phyloP scores from a whole-genome alignment of 2,329 filamentous ascomycete genomes.

The Cadophora sp. region DNA sequence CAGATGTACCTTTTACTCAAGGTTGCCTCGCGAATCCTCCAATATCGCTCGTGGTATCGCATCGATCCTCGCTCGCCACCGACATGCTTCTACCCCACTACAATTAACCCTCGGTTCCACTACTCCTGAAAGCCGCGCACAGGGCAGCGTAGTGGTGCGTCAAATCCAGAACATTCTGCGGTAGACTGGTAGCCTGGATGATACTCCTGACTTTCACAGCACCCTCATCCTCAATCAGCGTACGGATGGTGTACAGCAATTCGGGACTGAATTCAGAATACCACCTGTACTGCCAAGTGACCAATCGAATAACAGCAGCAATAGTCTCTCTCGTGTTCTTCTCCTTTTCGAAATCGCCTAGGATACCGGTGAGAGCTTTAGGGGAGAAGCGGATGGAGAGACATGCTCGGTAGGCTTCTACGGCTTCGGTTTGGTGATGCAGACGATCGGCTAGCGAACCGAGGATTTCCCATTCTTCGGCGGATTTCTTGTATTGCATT shows the following conservation, averaged over 20 bases:
- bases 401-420: constrained; percentile 92
- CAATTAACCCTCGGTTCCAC: constrained; percentile 57
- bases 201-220: constrained; percentile 97
- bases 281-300: constrained; percentile 99
- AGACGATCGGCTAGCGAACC: constrained; percentile 91
- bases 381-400: constrained; percentile 89
- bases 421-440: constrained; percentile 88
- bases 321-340: constrained; percentile 84
- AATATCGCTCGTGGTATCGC: background rate
- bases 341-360: constrained; percentile 78
- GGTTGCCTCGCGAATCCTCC: background rate
- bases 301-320: constrained; percentile 84
- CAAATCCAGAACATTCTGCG: constrained; percentile 89
- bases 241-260: constrained; percentile 85
- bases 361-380: constrained; percentile 85
- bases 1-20: background rate
- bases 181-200: constrained; percentile 92
- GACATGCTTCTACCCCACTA: background rate
- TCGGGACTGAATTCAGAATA: constrained; percentile 98
- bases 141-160: constrained; percentile 96
- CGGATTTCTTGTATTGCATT: constrained; percentile 94
- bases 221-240: constrained; percentile 95
- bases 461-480: constrained; percentile 98
- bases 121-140: constrained; percentile 94
- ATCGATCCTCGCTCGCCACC: background rate